Evolutionary conservation across 108 stramenopile species (phyloP).

Genomic region (Mediolabrus comicus): DNA sequence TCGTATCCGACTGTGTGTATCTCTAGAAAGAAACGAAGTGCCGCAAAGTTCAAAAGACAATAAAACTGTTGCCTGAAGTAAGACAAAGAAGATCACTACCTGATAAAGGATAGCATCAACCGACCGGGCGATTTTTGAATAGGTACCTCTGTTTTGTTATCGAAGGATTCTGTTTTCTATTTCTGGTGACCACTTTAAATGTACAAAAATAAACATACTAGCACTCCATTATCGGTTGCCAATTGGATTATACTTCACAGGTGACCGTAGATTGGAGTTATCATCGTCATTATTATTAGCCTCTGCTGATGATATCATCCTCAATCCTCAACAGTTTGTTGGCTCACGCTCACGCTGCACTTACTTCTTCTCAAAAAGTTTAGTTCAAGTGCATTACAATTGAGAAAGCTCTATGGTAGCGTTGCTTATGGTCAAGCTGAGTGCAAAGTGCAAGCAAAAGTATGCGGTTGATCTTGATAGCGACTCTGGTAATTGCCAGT

Average conservation of each 20-base stretch:
- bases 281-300: too few relatives aligned
- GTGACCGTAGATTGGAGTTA: too few relatives aligned
- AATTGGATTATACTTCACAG: not conserved
- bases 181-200: not conserved
- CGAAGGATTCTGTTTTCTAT: not conserved
- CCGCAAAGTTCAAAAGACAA: not conserved
- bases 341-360: too few relatives aligned
- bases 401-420: not conserved
- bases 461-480: not conserved
- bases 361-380: too few relatives aligned
- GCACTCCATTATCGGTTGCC: not conserved
- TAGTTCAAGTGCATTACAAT: too few relatives aligned
- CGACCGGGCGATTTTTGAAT: not conserved
- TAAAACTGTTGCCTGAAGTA: not conserved
- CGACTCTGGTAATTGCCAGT: not conserved
- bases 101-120: not conserved
- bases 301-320: too few relatives aligned
- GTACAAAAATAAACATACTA: not conserved
- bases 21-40: not conserved
- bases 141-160: not conserved
- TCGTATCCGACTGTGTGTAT: not conserved
- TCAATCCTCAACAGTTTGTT: too few relatives aligned
- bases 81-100: not conserved
- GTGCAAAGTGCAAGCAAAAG: not conserved
- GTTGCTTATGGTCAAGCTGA: too few relatives aligned